Percentiles rank a stretch among this genome's conserved stretches.
Conservation (phyloP, 2,329 filamentous ascomycete genomes). For the Keithomyces neogunnii region DNA sequence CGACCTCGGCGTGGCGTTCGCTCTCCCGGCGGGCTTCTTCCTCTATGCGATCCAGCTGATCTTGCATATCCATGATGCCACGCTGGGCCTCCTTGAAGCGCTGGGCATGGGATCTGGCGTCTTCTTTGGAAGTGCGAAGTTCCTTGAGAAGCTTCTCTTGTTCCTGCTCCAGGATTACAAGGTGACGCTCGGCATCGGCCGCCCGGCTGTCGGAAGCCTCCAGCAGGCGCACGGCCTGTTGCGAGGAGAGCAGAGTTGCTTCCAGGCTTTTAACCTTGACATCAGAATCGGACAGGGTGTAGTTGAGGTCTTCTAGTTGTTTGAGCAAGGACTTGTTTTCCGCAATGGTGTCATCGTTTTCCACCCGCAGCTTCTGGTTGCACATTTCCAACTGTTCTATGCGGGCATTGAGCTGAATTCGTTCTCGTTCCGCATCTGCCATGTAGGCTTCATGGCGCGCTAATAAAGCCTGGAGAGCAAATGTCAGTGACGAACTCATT, state of each 20-base stretch:
- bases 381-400: slow-evolving; percentile 69
- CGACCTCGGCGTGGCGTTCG: slow-evolving; percentile 71
- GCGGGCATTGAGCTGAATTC: slow-evolving; percentile 59
- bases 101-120: slow-evolving; percentile 69
- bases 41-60: slow-evolving; percentile 84
- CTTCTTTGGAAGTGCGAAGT: slow-evolving; percentile 59
- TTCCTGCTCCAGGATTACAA: slow-evolving; percentile 72
- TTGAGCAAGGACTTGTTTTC: slow-evolving; percentile 77
- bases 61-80: slow-evolving; percentile 68
- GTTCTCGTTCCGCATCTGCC: slow-evolving; percentile 81
- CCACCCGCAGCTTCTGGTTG: slow-evolving; percentile 65
- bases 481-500: slow-evolving; percentile 55
- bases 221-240: slow-evolving; percentile 67
- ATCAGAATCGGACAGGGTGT: slow-evolving; percentile 71
- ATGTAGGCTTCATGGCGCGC: slow-evolving; percentile 91
- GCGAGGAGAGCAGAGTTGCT: slow-evolving; percentile 65
- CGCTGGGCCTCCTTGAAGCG: slow-evolving; percentile 82
- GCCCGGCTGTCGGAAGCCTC: slow-evolving; percentile 67
- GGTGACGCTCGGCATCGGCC: slow-evolving; percentile 69
- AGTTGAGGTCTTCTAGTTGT: slow-evolving; percentile 79
- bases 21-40: slow-evolving; percentile 72
- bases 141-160: slow-evolving; percentile 64
- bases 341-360: slow-evolving; percentile 69
- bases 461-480: slow-evolving; percentile 73
- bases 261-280: slow-evolving; percentile 69